Base-by-base conservation (phyloP, 225 moss, liverwort and hornwort genomes). In the Pseudoscleropodium purum region DNA sequence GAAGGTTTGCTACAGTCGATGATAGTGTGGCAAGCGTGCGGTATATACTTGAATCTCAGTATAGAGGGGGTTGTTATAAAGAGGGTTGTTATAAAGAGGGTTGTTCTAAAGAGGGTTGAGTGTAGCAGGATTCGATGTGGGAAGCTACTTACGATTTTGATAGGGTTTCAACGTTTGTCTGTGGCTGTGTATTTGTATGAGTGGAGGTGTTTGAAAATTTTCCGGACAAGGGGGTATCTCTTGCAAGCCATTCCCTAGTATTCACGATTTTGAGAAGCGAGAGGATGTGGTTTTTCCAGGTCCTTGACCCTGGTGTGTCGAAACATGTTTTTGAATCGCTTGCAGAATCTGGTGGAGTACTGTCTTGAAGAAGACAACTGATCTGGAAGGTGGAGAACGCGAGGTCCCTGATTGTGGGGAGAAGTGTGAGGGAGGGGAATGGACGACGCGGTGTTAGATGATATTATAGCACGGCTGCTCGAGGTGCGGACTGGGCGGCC, bases 391-490 rank as follows among this genome's bases (percentile, higher is more conserved):
- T 76, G 90, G 89, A 94, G 80, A 88, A 83, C 87, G 66, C 25
- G 82, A 90, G 86, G 89, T 80, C 80, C 66, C 85, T 93, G 59
- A 93, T 90, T 70, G 90, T 92, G 88, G 88, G 89, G 89, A 86
- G 74, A 88, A 84, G 47, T 88, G 92, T 88, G 88, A 90, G 88
- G 87, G 92, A 91, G 94, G 93, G 95, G 93, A 93, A 99, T 99
- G 98, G 96, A 99, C 93, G 91, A 92, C 90, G 87, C 90, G 86
- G 93, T 95, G 87, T 95, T 99, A 88, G 96, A 96, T 96, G 96
- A 96, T 92, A 96, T 99, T 85, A 99, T 99, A 89, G 85, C 91
- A 80, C 96, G 98, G 90, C 95, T 99, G 93, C 94, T 99, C 90
- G 96, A 95, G 91, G 97, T 99, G 86, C 94, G 96, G 89, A 91